phyloP scores from a whole-genome alignment of 805 yeast genomes.

The Pichia thaimueangensis region DNA sequence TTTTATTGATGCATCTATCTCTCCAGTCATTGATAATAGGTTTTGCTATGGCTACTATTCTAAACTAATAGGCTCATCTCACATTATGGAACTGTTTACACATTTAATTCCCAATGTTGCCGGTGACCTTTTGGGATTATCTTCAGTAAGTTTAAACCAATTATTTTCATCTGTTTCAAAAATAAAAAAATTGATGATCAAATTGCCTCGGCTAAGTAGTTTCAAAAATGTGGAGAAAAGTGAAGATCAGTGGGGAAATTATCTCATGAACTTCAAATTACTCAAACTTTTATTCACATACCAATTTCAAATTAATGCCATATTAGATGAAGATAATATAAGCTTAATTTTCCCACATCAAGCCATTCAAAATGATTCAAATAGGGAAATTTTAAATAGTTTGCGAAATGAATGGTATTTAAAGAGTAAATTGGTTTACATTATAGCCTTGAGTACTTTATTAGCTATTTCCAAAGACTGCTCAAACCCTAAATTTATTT shows the following conservation, averaged over 20 bases:
- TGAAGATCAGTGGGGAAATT: conserved; percentile 4
- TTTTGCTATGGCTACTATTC: conserved; percentile 12
- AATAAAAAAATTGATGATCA: too few species aligned
- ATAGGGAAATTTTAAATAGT: not conserved
- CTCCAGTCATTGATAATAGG: conserved; percentile 14
- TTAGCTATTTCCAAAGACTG: conserved; percentile 1
- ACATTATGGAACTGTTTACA: too few species aligned
- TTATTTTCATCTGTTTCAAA: too few species aligned
- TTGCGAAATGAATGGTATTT: not conserved
- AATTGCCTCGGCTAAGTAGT: too few species aligned
- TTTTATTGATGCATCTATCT: conserved; percentile 6
- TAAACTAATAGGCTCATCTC: too few species aligned
- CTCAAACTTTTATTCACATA: not conserved
- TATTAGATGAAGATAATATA: not conserved
- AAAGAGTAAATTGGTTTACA: conserved; percentile 1
- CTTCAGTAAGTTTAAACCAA: too few species aligned
- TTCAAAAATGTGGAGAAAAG: conserved; percentile 1
- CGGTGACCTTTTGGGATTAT: too few species aligned
- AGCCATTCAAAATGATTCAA: not conserved
- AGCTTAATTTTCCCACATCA: not conserved
- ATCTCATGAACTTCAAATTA: conserved; percentile 8
- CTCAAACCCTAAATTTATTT: too few species aligned
- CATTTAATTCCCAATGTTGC: too few species aligned
- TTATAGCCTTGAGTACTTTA: not conserved
- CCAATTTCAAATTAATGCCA: not conserved